Base-by-base conservation (phyloP, 305 asterid genomes). In the Rubia balearica region DNA sequence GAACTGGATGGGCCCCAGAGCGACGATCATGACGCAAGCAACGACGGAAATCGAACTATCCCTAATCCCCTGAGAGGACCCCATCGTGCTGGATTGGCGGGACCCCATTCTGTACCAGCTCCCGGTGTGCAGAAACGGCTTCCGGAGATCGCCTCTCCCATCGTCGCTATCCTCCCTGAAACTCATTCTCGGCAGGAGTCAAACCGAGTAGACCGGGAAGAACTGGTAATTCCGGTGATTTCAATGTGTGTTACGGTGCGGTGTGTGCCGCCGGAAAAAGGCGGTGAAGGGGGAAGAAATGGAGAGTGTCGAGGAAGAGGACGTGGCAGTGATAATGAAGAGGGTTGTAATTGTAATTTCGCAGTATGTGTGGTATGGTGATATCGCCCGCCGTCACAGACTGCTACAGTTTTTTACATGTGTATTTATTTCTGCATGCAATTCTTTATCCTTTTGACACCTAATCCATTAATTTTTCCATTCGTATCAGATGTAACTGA, bases 91-190 rank as follows among this genome's bases (percentile, higher is more conserved):
- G 0, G 98, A 92, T 65, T 90, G 96, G 71, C 90, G 79, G 46
- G 98, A 92, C 4, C 98, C 85, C 98, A 92, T 90, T 33, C 94
- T 81, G 46, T 92, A 92, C 98, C 96, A 92, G 78, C 98, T 92
- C 74, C 96, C 98, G 7, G 98, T 92, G 40, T 92, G 98, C 68
- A 92, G 78, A 79, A 92, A 90, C 61, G 98, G 98, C 81, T 92
- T 90, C 90, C 83, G 80, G 75, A 88, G 85, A 83, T 90, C 95
- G 41, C 89, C 91, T 60, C 89, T 82, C 40, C 88, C 92, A 69
- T 88, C 96, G 8, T 84, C 81, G 63, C 75, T 76, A 7, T 86
- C 98, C 60, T 91, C 96, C 71, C 92, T 78, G 77, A 82, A 89
- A 83, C 96, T 91, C 98, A 88, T 89, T 69, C 67, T n/a, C 65